Evolutionary conservation across 1,284 basidiomycete genomes (phyloP), one percentile per base, ranked within the genome.

Genomic region (Xerocomus amazonicus): DNA sequence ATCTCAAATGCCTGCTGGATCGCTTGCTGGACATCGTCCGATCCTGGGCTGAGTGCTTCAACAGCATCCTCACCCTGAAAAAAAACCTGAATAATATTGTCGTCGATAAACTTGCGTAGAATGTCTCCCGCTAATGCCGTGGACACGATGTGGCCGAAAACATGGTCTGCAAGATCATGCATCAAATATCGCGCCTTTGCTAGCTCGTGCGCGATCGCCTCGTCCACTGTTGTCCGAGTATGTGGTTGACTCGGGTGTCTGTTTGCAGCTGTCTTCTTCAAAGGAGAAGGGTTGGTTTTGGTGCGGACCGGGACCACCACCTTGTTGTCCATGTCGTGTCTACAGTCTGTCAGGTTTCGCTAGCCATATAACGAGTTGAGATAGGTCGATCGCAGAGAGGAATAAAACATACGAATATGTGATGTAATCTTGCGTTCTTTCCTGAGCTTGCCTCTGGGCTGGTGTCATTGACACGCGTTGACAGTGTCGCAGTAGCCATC

Each of bases 101-200:
- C 29, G 29, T 31, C 12, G 29, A 31, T 31, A 12, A 31, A 31
- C 6, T 31, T 8, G 29, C 29, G 29, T 3, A 31, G 29, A 12
- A 31, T 31, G 29, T 31, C 29, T 12, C 12, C 6, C 6, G 29
- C 29, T 6, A 31, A 12, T 31, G 29, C 12, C 3, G 51, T 49
- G 9, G 54, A 50, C 0, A 58, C 49, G 0, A 54, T 46, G 23
- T 53, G 50, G 0, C 55, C 51, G 8, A 57, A 49, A 2, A 59
- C 16, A 13, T 57, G 50, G 12, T 55, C 41, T 0, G 51, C 50
- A 26, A 54, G 57, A 17, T 59, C 57, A 0, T 47, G 34, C 28
- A 43, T 33, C 2, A 58, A 23, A 13, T 49, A 56, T 5, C 36
- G 45, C 6, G 47, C 47, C 28, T 16, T 50, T 4, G 32, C 48